Base-by-base conservation (phyloP, 768 basidiomycete species). In the Coprinopsis cinerea region DNA sequence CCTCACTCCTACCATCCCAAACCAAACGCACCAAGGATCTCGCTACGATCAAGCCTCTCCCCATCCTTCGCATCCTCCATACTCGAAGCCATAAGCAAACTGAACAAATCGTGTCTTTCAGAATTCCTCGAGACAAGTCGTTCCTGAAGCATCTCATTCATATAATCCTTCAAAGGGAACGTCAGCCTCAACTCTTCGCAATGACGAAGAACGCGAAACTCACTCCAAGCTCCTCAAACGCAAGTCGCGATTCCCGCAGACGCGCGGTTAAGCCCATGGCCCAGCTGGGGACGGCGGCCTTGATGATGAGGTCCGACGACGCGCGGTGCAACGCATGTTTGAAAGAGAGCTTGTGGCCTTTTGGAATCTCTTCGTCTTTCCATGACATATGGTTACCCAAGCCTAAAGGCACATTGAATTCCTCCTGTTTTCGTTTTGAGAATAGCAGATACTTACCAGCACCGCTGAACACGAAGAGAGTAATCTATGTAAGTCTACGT, bases 331-430 rank as follows among this genome's bases (percentile, higher is more conserved):
- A 63, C 9, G 78, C 71, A 26, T 74, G 64, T 52, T 74, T 75
- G 64, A 77, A 79, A 18, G 74, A 64, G 58, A 79, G 63, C 25
- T 61, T 51, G 55, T 82, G 77, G 6, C 75, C 73, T 1, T 77
- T 71, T 11, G 61, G 51, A 3, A 66, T 55, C 3, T 51, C 55
- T 10, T 69, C 66, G 35, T 76, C 74, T 27, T 64, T 63, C 78
- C 76, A 81, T 4, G 73, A 71, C 28, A 79, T 68, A 39, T 59
- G 62, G 25, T 70, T 69, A 2, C 81, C 80, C 55, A 82, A 83
- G 4, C 78, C 74, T 77, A 48, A 17, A 23, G 30, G 10, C 17
- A 18, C 24, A 25, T 6, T 4, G 42, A 43, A 23, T 7, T 7
- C 7, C 30, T 7, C 30, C 30, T 7, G 30, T 32, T 32, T 7